Conservation (phyloP, 2,329 filamentous ascomycete species). For the Allantophomopsis cytisporea region DNA sequence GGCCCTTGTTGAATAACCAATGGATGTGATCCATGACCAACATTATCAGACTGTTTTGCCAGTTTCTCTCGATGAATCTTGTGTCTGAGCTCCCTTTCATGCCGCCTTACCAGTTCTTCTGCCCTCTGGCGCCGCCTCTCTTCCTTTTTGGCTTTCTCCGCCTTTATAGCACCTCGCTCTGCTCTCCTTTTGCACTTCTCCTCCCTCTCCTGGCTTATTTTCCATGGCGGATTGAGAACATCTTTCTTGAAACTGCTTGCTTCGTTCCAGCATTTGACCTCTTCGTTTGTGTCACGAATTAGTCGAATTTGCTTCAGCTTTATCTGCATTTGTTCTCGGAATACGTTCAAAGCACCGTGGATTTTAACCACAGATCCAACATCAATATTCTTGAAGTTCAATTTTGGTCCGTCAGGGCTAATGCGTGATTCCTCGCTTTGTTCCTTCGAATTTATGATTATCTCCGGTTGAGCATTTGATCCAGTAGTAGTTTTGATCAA, state of each 20-base stretch:
- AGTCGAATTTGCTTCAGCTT: constrained; percentile 34
- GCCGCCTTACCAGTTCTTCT: no score
- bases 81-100: no score
- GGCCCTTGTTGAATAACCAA: no score
- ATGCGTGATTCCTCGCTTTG: constrained; percentile 40
- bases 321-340: constrained; percentile 35
- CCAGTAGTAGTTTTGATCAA: neutral
- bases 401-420: constrained; percentile 9
- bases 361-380: constrained; percentile 42
- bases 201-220: constrained; percentile 33
- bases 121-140: neutral
- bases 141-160: neutral
- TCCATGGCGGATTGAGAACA: constrained; percentile 39
- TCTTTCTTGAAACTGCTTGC: constrained; percentile 32
- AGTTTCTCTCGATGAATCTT: no score
- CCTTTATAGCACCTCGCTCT: neutral
- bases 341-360: constrained; percentile 35
- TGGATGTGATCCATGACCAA: no score
- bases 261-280: constrained; percentile 46
- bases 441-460: constrained; percentile 8
- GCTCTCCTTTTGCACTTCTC: constrained; percentile 7
- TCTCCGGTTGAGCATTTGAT: neutral
- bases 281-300: constrained; percentile 37
- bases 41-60: no score
- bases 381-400: constrained; percentile 20